phyloP scores from a whole-genome alignment of 352 stramenopile species.

The Halophytophthora polymorphica region DNA sequence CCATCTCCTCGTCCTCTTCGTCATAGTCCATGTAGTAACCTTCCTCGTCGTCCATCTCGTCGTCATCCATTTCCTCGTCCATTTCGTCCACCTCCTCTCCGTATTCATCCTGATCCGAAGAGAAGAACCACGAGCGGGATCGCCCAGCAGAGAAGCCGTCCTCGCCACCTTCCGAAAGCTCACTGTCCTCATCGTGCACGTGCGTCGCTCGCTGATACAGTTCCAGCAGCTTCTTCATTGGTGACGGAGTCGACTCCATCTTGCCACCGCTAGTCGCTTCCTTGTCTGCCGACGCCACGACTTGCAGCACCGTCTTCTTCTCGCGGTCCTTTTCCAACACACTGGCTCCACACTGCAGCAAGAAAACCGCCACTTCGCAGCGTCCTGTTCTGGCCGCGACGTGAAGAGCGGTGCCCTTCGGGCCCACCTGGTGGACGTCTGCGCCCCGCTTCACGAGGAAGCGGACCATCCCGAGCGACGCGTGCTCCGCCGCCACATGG shows the following conservation, averaged over 20 bases:
- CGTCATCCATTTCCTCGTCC: slow-evolving; percentile 34
- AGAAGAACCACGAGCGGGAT: slow-evolving; percentile 38
- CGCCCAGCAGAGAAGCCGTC: slow-evolving; percentile 13
- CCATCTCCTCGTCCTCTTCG: slow-evolving; percentile 48
- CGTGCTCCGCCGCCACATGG: slow-evolving; percentile 51
- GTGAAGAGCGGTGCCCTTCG: slow-evolving; percentile 61
- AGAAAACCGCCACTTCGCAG: slow-evolving; percentile 74
- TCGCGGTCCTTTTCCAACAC: slow-evolving; percentile 44
- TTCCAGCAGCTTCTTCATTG: slow-evolving; percentile 58
- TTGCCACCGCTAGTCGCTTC: slow-evolving; percentile 1
- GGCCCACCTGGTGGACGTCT: slow-evolving; percentile 56
- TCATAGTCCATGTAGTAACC: slow-evolving; percentile 53
- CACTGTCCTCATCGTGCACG: slow-evolving; percentile 37
- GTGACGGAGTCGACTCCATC: slow-evolving; percentile 18
- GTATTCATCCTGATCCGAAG: slow-evolving; percentile 39
- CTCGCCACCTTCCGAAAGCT: slow-evolving; percentile 51
- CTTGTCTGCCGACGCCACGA: slow-evolving; percentile 21
- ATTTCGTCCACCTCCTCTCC: slow-evolving; percentile 51
- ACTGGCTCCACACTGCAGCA: slow-evolving; percentile 74
- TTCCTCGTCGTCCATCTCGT: slow-evolving; percentile 50
- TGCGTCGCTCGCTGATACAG: slow-evolving; percentile 29
- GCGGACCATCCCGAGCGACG: slow-evolving; percentile 69
- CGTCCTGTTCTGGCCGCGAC: slow-evolving; percentile 51
- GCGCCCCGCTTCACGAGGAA: slow-evolving; percentile 76
- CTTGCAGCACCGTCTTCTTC: slow-evolving; percentile 51